phyloP scores from a whole-genome alignment of 2,329 filamentous ascomycete genomes.

The Epichloe bromicola region DNA sequence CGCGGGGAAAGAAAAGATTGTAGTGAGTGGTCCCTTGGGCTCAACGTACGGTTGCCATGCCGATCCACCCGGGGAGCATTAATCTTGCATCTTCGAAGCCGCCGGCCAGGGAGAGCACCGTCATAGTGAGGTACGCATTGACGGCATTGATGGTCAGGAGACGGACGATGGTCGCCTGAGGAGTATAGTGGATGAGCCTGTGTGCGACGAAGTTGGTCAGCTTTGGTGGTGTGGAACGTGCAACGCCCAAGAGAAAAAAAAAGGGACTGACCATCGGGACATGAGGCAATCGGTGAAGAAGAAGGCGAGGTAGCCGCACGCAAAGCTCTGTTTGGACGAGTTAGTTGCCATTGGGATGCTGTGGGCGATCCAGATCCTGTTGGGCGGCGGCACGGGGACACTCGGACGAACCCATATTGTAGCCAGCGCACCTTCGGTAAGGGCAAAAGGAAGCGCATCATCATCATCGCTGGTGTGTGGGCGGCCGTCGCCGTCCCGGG shows the following conservation, averaged over 20 bases:
- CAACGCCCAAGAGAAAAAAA: neutral
- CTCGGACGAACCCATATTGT: slow-evolving; percentile 54
- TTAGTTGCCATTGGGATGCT: neutral
- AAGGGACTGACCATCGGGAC: slow-evolving; percentile 62
- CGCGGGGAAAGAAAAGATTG: too few relatives aligned
- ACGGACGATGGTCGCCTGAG: slow-evolving; percentile 66
- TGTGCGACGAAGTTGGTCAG: neutral
- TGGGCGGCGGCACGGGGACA: neutral
- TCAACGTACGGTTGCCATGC: slow-evolving; percentile 53
- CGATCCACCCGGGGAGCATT: slow-evolving; percentile 65
- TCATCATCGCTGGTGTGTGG: slow-evolving; percentile 8
- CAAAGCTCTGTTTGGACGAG: slow-evolving; percentile 44
- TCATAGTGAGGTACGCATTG: slow-evolving; percentile 63
- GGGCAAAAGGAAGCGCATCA: slow-evolving; percentile 20
- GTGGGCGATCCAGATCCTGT: too few relatives aligned
- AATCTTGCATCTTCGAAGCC: slow-evolving; percentile 58
- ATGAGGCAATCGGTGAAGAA: slow-evolving; percentile 78
- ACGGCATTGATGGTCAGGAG: slow-evolving; percentile 62
- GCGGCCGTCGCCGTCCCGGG: neutral
- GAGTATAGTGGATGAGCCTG: slow-evolving; percentile 75
- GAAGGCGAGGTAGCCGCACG: slow-evolving; percentile 66
- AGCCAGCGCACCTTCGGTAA: slow-evolving; percentile 59
- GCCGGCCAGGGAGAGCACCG: slow-evolving; percentile 56
- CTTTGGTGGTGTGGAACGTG: neutral
- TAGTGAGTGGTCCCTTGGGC: neutral